Percentiles rank a stretch among this genome's conserved stretches.
Evolutionary conservation across 139 green algal genomes (phyloP).

Genomic region (Zygnema circumcarinatum): DNA sequence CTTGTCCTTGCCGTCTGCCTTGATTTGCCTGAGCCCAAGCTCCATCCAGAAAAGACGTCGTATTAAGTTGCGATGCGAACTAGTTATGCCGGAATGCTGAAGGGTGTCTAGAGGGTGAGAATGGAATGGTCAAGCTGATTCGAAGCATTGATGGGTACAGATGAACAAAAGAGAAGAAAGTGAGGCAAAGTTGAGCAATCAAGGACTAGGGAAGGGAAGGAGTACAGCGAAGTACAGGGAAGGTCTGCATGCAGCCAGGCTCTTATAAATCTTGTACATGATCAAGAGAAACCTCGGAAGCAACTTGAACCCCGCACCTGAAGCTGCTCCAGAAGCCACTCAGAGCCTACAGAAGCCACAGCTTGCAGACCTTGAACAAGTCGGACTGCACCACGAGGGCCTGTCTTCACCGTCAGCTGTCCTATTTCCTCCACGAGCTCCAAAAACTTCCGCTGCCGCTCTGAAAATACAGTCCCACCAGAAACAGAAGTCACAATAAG

Average conservation of each 20-base stretch:
- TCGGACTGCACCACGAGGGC: conserved; percentile 25
- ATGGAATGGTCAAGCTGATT: not conserved
- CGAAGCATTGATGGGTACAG: no score
- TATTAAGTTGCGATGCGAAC: not conserved
- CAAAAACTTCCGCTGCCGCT: conserved; percentile 39
- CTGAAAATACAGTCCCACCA: no score
- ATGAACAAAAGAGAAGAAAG: no score
- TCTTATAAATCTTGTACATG: no score
- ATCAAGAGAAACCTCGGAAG: no score
- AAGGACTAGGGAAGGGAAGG: no score
- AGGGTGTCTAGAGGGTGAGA: not conserved
- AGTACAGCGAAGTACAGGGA: no score
- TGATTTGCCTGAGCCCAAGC: not conserved
- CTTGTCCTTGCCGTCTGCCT: conserved; percentile 9
- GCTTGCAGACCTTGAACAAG: conserved; percentile 45
- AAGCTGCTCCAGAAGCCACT: conserved; percentile 41
- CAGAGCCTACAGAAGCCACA: conserved; percentile 10
- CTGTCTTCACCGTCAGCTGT: conserved; percentile 24
- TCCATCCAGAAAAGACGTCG: not conserved
- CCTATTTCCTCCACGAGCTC: conserved; percentile 52
- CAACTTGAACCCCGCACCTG: not conserved
- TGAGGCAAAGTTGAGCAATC: no score
- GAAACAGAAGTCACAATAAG: no score
- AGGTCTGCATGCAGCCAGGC: no score
- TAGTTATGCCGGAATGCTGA: not conserved